Evolutionary conservation across 257 asterid species (phyloP), one percentile per base, ranked within the genome.

Genomic region (Thymus quinquecostatus): DNA sequence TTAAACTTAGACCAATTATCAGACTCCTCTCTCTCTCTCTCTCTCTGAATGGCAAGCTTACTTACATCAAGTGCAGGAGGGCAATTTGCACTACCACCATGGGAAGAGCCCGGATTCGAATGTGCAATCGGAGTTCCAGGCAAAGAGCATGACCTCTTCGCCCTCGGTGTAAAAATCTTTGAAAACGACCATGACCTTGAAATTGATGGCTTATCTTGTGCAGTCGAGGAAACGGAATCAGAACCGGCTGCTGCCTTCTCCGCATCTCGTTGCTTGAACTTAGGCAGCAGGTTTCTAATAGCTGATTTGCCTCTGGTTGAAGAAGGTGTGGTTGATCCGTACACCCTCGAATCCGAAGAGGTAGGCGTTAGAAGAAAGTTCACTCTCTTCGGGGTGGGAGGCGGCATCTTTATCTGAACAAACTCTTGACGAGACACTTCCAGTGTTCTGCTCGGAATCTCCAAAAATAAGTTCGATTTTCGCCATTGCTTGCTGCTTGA

Each of bases 311-410:
- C 78, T 75, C 87, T 74, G 44, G 83, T 50, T 36, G 92, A 86
- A 50, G 85, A 81, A n/a, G 96, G 90, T 30, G 86, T 80, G 5
- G 91, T 82, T 14, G 88, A 84, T 32, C 44, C 79, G 14, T 64
- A 48, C 33, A 33, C 9, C 80, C 85, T 85, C 49, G 83, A 68
- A 81, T 75, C 86, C 29, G 87, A 75, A 77, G 89, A 80, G 75
- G 81, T 83, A 6, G 92, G 87, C 8, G 89, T 88, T 55, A 87
- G 66, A 53, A 72, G 55, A 81, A 92, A 92, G 83, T 88, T 92
- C 51, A 92, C 98, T 75, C 82, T 84, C 74, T 77, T 87, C 1
- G 98, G 97, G 32, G 98, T 80, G 0, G 87, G 80, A n/a, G 88
- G 86, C 13, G 89, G 89, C 82, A 85, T 82, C 82, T 86, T 86